Base-by-base conservation (phyloP, 352 stramenopile genomes). In the Phytophthora crassamura region DNA sequence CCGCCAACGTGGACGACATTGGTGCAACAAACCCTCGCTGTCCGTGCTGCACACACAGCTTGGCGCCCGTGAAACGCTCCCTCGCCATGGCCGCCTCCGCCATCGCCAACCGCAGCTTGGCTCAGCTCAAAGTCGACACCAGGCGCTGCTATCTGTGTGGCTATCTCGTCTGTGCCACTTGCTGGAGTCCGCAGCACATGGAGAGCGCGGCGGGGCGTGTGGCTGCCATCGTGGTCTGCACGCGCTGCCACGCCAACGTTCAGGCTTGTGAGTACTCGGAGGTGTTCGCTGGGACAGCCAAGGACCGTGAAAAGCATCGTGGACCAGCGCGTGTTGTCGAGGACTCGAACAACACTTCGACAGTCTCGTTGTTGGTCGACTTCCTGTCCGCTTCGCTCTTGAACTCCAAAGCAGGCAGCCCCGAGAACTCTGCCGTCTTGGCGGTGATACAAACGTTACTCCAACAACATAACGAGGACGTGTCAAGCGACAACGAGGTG, bases 21-120 rank as follows among this genome's bases (percentile, higher is more conserved):
- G 20, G 55, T 5, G 45, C 64, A 7, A 48, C 61, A 2, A 88
- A 84, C 42, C 20, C 58, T n/a, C 69, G 71, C 25, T 89, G 80
- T 34, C 64, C 69, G 18, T 72, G 68, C 43, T 89, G 80, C 52
- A 76, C 64, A 6, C 47, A 41, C 35, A 61, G 59, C 36, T 59
- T 87, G 33, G 50, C 65, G 8, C 50, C 60, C 2, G 49, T 79
- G 7, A 78, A 76, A 18, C 22, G 57, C 14, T 42, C 56, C 1
- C 25, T 52, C 1, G 30, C 22, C 15, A 45, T 35, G 16, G 56
- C 56, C 14, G 56, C 56, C 11, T 64, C 56, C 4, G 56, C 35
- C 28, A 64, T 64, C 20, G 7, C 36, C 4, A 59, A 15, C 12
- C 47, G 47, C 2, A 66, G 30, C 30, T 53, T 52, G 38, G 11